Evolutionary conservation across 257 asterid species (phyloP), one percentile per base, ranked within the genome.

Genomic region (Catharanthus roseus): DNA sequence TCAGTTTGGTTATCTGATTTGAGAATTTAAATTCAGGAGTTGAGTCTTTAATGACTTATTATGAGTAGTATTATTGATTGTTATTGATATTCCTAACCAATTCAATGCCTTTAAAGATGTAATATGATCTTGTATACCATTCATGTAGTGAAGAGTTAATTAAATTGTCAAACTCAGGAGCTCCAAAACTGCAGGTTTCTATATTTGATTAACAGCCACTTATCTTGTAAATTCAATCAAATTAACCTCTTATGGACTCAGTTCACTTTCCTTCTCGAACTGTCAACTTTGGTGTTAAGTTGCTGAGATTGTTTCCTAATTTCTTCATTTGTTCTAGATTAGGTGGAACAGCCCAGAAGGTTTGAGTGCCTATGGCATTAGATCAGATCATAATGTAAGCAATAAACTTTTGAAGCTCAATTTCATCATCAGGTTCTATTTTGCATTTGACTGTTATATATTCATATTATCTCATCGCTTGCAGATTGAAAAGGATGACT

Each of bases 321-420:
- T 67, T 42, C 55, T 64, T 62, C 13, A 6, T 53, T 70, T 78
- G 21, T 81, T 71, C 71, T 78, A 95, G 99, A 77, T 91, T 71
- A 74, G 69, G 70, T 82, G 86, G 91, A 87, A 83, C 45, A 81
- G 83, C 63, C 76, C 84, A 45, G 69, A 72, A 54, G 60, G 83
- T 28, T 70, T 82, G 23, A 78, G 86, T 58, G 92, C 83, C 77
- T 93, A 79, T 74, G 99, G 97, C 72, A 79, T 91, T 85, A 84
- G 95, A 87, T 65, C 41, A 55, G 93, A 95, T 83, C 93, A 88
- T 77, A 57, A 67, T 3, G 97, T 93, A 77, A 91, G 96, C 85
- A 65, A 13, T 41, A 28, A 1, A 42, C 23, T 29, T 49, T 77
- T 19, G 26, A 60, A 12, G 38, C 56, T 60, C 45, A 38, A 31